phyloP scores from a whole-genome alignment of 805 yeast genomes.

The Kodamaea kakaduensis region DNA sequence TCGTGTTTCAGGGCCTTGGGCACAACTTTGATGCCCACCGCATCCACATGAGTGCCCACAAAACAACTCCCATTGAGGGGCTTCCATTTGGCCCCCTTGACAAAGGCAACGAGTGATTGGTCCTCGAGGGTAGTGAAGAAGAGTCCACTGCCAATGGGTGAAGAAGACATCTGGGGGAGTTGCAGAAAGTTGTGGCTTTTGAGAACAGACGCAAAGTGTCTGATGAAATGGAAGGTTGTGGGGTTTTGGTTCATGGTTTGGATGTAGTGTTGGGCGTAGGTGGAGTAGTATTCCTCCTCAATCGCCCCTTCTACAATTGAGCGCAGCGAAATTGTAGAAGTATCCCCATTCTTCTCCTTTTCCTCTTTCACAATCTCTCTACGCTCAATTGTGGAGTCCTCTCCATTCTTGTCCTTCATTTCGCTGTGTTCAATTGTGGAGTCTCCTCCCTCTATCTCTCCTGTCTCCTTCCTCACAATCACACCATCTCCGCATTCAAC shows the following conservation, averaged over 20 bases:
- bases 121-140: constrained; percentile 32
- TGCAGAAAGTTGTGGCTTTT: constrained; percentile 26
- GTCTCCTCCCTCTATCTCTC: too few species aligned
- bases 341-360: neutral
- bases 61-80: constrained; percentile 25
- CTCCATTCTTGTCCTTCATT: neutral
- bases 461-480: neutral
- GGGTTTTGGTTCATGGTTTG: constrained; percentile 35
- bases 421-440: too few species aligned
- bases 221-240: constrained; percentile 38
- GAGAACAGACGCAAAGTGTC: constrained; percentile 21
- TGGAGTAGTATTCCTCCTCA: constrained; percentile 15
- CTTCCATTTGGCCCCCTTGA: constrained; percentile 36
- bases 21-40: constrained; percentile 34
- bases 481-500: neutral
- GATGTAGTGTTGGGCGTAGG: constrained; percentile 22
- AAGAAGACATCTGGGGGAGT: constrained; percentile 20
- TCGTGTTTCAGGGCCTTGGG: constrained; percentile 19
- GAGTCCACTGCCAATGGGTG: constrained; percentile 14
- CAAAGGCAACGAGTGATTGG: constrained; percentile 33
- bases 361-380: neutral
- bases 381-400: neutral
- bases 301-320: too few species aligned
- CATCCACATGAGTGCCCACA: constrained; percentile 35
- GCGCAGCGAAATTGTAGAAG: too few species aligned